A percentile compares a stretch with the other conserved stretches of the same genome.
Conservation (phyloP, 768 basidiomycete genomes). For the Macrolepiota fuliginosa region DNA sequence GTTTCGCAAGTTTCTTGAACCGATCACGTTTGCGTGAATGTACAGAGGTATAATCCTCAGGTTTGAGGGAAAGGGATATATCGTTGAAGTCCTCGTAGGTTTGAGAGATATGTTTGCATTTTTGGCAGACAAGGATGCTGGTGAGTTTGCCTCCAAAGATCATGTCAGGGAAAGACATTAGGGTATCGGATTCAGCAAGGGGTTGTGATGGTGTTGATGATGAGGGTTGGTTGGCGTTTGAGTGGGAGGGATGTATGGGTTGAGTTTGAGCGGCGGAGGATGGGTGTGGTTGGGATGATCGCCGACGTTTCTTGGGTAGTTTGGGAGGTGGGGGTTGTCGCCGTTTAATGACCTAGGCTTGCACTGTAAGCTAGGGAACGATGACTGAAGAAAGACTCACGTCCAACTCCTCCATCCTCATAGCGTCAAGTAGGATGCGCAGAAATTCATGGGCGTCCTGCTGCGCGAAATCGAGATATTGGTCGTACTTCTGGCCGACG, state of each 20-base stretch:
- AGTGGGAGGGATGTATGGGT: background rate
- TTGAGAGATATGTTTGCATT: slow-evolving; percentile 90
- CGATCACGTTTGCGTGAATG: slow-evolving; percentile 75
- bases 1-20: slow-evolving; percentile 71
- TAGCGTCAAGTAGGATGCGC: slow-evolving; percentile 83
- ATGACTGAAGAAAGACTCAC: slow-evolving; percentile 36
- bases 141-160: slow-evolving; percentile 88
- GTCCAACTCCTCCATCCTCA: slow-evolving; percentile 94
- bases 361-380: background rate
- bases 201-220: slow-evolving; percentile 12
- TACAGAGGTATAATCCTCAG: slow-evolving; percentile 59
- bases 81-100: slow-evolving; percentile 95
- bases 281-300: slow-evolving; percentile 19
- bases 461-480: slow-evolving; percentile 93
- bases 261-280: slow-evolving; percentile 10
- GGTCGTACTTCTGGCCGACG: slow-evolving; percentile 85
- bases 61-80: slow-evolving; percentile 85
- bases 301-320: slow-evolving; percentile 37
- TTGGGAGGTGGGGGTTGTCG: slow-evolving; percentile 47
- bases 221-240: slow-evolving; percentile 11
- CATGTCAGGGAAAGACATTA: slow-evolving; percentile 81
- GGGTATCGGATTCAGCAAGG: slow-evolving; percentile 31
- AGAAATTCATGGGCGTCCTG: slow-evolving; percentile 96
- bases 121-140: slow-evolving; percentile 90
- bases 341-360: slow-evolving; percentile 73